Evolutionary conservation across 352 stramenopile genomes (phyloP), one percentile per base, ranked within the genome.

Genomic region (Pythium rishiriense): DNA sequence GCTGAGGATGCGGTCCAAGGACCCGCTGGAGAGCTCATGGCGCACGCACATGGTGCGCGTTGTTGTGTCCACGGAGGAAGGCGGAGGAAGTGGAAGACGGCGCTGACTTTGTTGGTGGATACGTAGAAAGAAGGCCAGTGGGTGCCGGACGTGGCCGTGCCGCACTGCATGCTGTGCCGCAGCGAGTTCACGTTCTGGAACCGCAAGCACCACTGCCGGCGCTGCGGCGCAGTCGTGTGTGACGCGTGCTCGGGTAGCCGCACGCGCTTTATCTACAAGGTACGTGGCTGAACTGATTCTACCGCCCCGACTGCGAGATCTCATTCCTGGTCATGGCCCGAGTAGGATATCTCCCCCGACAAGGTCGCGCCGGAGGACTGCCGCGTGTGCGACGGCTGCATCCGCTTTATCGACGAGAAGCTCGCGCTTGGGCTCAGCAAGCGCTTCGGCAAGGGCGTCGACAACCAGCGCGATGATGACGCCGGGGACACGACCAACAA

Each of bases 201-300:
- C 58, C 85, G 88, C 29, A 89, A 90, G 64, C 88, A 97, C 72
- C 88, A 97, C 67, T 97, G 88, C 63, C 86, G 88, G 7, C 84
- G 84, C n/a, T 97, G 88, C 37, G 88, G 88, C 12, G 82, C 83
- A 9, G 76, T 94, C 22, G 79, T 95, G 9, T 97, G 88, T 55
- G 79, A 93, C 42, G 42, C 72, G 12, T 97, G 88, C 67, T 94
- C 87, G 9, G 74, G 77, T 8, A 91, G 76, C 58, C 82, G 85
- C 37, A 94, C 87, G 29, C 86, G 85, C 48, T 92, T 94, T 66
- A 93, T 96, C 42, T 89, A 94, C 73, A 91, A 93, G 79, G 85
- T 85, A 58, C 11, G 19, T 17, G 24, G 14, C 14, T 37, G 9
- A 33, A 50, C 19, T n/a, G 24, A 15, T 28, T 26, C 4, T 14